Base-by-base conservation (phyloP, 2,329 filamentous ascomycete species). In the Mycosphaerelloides madeirae region DNA sequence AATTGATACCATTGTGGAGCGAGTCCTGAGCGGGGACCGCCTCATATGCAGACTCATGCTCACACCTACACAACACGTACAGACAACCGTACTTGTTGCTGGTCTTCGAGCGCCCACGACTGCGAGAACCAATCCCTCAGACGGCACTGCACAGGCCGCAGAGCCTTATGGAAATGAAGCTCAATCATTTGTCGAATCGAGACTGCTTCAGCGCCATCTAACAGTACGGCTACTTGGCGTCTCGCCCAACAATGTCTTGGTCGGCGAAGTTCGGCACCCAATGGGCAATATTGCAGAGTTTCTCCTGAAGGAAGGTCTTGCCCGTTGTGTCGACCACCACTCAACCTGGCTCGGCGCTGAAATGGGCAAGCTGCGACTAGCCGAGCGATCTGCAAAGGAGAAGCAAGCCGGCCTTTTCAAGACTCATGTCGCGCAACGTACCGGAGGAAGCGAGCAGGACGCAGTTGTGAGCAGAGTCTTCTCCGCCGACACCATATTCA, bases 241-340 rank as follows among this genome's bases (percentile, higher is more conserved):
- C 29, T 95, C 87, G 51, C 87, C 88, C 1, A 91, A 96, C 67
- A 87, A 87, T 47, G 87, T 96, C 62, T 78, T 98, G n/a, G 82
- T 98, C 43, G 93, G 86, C 44, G 81, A 82, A 38, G 77, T 98
- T 33, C 77, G 90, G 54, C 93, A 98, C 70, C 90, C 90, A 20
- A 62, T 69, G 18, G 93, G 93, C 52, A 95, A 89, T 68, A 95
- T 98, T 65, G 88, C 90, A 51, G 87, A 87, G 54, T 94, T 95
- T 67, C 69, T 98, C 33, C 80, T 98, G 34, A 82, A 91, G 59
- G 87, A 89, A 41, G 93, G 93, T 58, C 76, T 97, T 44, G 93
- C 91, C 31, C 80, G 88, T 60, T 97, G 91, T 73, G 89, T 90
- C 53, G 93, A 98, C 68, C 90, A 93, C 69, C 93, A 98, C 72